These are phyloP conservation scores for Carex sylvatica DNA, from an alignment of 202 grass and related monocot genomes.

Conservation along the genomic window DNA sequence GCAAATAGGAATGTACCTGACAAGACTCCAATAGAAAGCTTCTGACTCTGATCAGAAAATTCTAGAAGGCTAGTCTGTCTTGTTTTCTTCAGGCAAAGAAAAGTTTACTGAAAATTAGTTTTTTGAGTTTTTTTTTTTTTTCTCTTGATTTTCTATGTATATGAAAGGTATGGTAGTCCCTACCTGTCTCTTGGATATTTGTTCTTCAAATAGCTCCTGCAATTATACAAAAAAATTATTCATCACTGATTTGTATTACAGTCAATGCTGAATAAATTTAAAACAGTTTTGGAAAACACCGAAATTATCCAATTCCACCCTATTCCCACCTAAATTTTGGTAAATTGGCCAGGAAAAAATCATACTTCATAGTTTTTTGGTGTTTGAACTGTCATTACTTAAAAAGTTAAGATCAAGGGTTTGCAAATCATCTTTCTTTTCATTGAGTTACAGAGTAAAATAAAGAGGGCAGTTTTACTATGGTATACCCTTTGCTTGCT, in stretches of 20 bases:
- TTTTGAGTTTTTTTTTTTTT: background rate
- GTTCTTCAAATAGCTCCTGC: constrained; percentile 40
- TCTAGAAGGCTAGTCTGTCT: constrained; percentile 28
- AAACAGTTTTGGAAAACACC: constrained; percentile 7
- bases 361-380: background rate
- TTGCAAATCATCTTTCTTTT: constrained; percentile 4
- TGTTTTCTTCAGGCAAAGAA: constrained; percentile 53
- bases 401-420: background rate
- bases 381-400: constrained; percentile 4
- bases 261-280: constrained; percentile 5
- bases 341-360: constrained; percentile 26
- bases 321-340: background rate
- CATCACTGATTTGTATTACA: constrained; percentile 8
- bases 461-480: background rate
- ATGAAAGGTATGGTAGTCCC: background rate
- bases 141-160: background rate
- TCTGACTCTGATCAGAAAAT: constrained; percentile 18
- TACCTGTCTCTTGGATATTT: constrained; percentile 58
- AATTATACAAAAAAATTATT: constrained; percentile 31
- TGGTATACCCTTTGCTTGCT: constrained; percentile 58
- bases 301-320: background rate
- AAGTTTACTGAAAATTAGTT: background rate
- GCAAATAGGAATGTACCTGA: constrained; percentile 15
- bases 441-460: constrained; percentile 7
- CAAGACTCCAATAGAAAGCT: constrained; percentile 9